Evolutionary conservation across 768 basidiomycete species (phyloP), one percentile per base, ranked within the genome.

Genomic region (Exidia glandulosa): DNA sequence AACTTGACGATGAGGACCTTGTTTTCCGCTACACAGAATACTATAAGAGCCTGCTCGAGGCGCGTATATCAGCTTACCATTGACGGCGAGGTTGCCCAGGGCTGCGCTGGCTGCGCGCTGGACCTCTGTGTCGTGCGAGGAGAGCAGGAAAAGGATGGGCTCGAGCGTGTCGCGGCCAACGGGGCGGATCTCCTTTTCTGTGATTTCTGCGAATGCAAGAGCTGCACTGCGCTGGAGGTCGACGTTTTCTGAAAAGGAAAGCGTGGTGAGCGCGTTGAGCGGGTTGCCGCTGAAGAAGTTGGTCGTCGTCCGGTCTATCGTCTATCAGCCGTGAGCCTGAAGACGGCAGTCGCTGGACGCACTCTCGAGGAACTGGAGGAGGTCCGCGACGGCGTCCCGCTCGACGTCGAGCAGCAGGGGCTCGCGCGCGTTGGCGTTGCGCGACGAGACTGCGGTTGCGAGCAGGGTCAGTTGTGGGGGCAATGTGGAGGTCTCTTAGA

Each of bases 201-300:
- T 99, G 62, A 99, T 99, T 74, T 99, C 96, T 36, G 96, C 96
- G 69, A 98, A 99, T 0, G 96, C 96, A 48, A 99, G 82, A 3
- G 96, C 96, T 2, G 96, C 96, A 64, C 92, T 95, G 56, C 96
- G 85, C 77, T 99, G 96, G 23, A 99, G 81, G 76, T 98, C 96
- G 65, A 99, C 95, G 75, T 99, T 99, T 76, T 98, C 96, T 25
- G 90, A 94, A 77, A 97, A 99, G 27, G 94, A 95, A 63, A 99
- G 87, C 57, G 93, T 98, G 13, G 95, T 97, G 60, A 99, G 77
- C 37, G 96, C 94, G 57, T 87, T 80, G 61, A 99, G 85, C 23
- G 96, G 95, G 19, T 86, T 84, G 59, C 95, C 96, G 57, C 83
- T 80, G 78, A 98, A 99, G 82, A 99, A 99, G 77, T 99, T 97